Base-by-base conservation (phyloP, 441 rosid genomes). In the Populus hybrid region DNA sequence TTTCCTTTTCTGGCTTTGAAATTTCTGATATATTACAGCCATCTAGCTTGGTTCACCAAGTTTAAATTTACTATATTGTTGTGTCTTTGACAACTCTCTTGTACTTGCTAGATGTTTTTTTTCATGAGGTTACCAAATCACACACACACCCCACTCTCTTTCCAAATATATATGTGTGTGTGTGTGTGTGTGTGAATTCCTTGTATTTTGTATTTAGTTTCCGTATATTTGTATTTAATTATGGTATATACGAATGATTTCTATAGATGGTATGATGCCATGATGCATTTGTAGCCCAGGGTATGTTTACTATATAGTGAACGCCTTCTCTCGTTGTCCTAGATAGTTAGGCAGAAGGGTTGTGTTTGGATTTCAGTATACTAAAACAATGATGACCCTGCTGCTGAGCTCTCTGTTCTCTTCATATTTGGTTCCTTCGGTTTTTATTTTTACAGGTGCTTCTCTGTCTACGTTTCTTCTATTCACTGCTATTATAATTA, bases 401-500 rank as follows among this genome's bases (percentile, higher is more conserved):
- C 26, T 68, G 7, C 40, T 73, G 12, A 50, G 78, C 80, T 71
- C 76, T 77, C 26, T 81, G 73, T 5, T 50, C 40, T 70, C 74
- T 35, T 81, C 81, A 30, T 30, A 3, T 30, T 30, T 30, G 32
- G 32, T 30, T 77, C 72, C 81, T 69, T 85, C 24, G 76, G 46
- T 73, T 69, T 77, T 54, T 73, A 69, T 71, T 34, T 84, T 34
- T 63, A 38, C 84, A 86, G 88, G 88, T 86, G 35, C 38, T 11
- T 73, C 74, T 57, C 65, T 72, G 11, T 54, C 21, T 36, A 3
- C 9, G 61, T 10, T 50, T 2, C n/a, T 26, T 63, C 23, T 63
- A n/a, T 57, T 12, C 61, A 10, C 4, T 57, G 3, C 1, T 21
- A 26, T 76, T 57, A 2, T 21, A 18, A 61, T 21, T 35, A 5